These are phyloP conservation scores for Zymoseptoria crescenta DNA, from an alignment of 2,329 filamentous ascomycete genomes.

Conservation along the genomic window DNA sequence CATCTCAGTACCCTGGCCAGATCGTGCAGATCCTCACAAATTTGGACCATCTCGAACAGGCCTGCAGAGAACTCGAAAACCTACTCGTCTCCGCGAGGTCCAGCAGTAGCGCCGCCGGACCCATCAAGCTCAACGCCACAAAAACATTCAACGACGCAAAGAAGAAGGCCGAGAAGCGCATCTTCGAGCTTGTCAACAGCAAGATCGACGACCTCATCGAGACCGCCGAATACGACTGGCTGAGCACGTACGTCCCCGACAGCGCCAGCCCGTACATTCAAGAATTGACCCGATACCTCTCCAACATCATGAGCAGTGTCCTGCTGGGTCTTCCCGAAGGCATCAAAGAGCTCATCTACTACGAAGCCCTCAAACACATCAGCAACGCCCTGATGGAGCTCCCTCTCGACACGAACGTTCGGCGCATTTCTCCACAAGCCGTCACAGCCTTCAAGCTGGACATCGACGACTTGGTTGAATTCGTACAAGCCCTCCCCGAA, in stretches of 20 bases:
- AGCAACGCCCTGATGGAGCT: conserved; percentile 53
- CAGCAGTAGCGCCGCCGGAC: conserved; percentile 70
- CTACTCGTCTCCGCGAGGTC: conserved; percentile 78
- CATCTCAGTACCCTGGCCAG: conserved; percentile 89
- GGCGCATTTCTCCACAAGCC: conserved; percentile 78
- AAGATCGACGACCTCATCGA: conserved; percentile 98
- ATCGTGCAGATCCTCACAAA: conserved; percentile 99
- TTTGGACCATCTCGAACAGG: conserved; percentile 90
- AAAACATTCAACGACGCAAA: conserved; percentile 82
- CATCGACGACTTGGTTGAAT: conserved; percentile 73
- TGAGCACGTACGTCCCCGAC: conserved; percentile 51
- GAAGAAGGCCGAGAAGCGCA: conserved; percentile 92
- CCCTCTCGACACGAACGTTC: conserved; percentile 70
- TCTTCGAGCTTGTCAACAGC: conserved; percentile 96
- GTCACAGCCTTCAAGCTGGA: conserved; percentile 75
- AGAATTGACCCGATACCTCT: conserved; percentile 83
- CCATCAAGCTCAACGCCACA: conserved; percentile 72
- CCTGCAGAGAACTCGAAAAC: conserved; percentile 81
- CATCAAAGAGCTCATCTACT: conserved; percentile 97
- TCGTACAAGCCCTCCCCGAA: conserved; percentile 71
- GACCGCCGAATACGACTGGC: conserved; percentile 95
- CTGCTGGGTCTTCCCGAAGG: conserved; percentile 86
- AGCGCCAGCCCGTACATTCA: conserved; percentile 93
- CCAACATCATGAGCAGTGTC: conserved; percentile 94
- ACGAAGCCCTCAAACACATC: conserved; percentile 87